A percentile compares a stretch with the other conserved stretches of the same genome.
phyloP scores from a whole-genome alignment of 2,329 filamentous ascomycete species.

The Phaeosphaeria sp. region DNA sequence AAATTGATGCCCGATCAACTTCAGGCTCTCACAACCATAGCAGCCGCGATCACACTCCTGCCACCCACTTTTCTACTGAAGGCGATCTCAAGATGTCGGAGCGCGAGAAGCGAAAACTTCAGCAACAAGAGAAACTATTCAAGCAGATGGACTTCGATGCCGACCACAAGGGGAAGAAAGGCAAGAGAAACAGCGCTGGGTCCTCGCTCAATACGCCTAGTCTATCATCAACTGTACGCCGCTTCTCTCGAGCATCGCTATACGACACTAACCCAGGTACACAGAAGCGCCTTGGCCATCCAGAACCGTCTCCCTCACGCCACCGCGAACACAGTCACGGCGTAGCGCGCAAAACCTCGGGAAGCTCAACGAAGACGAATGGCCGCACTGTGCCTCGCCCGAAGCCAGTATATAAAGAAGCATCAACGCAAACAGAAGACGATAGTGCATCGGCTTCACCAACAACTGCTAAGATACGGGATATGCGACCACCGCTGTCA shows the following conservation, averaged over 20 bases:
- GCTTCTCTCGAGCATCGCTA: conserved; percentile 13
- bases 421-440: conserved; percentile 43
- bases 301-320: conserved; percentile 46
- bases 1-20: conserved; percentile 62
- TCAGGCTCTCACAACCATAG: conserved; percentile 63
- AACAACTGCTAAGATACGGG: conserved; percentile 20
- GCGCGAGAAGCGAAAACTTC: conserved; percentile 68
- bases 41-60: conserved; percentile 69
- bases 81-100: conserved; percentile 63
- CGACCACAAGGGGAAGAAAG: conserved; percentile 59
- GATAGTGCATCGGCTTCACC: conserved; percentile 15
- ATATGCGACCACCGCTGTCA: conserved; percentile 40
- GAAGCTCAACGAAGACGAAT: conserved; percentile 50
- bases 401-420: conserved; percentile 42
- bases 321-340: conserved; percentile 45
- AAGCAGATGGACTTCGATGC: conserved; percentile 66
- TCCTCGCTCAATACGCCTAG: conserved; percentile 61
- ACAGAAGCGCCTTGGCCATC: conserved; percentile 47
- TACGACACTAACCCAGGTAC: conserved; percentile 25
- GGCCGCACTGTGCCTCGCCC: conserved; percentile 35
- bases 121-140: conserved; percentile 68
- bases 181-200: conserved; percentile 63
- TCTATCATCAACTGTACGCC: conserved; percentile 51
- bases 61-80: conserved; percentile 58
- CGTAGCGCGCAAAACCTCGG: conserved; percentile 44